These are phyloP conservation scores for Raddia distichophylla DNA, from an alignment of 176 grass and related monocot species.

Conservation along the genomic window DNA sequence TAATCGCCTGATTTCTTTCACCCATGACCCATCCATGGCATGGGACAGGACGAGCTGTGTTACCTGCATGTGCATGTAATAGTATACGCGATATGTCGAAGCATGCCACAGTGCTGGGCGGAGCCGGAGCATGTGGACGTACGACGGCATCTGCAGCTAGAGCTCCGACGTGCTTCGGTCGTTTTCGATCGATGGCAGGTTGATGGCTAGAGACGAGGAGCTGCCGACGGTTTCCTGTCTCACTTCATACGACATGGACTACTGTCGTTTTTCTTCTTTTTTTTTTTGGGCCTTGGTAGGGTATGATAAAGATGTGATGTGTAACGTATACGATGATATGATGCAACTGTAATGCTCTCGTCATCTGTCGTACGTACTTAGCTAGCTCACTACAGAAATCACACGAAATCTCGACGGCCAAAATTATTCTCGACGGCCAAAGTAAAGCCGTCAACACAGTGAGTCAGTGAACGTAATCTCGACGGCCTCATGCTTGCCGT, in stretches of 20 bases:
- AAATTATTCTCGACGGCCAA: too few species aligned
- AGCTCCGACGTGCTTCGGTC: slow-evolving; percentile 10
- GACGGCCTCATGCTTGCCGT: too few species aligned
- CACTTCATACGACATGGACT: slow-evolving; percentile 4
- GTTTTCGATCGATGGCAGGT: slow-evolving; percentile 1
- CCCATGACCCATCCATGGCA: background rate
- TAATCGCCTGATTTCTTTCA: slow-evolving; percentile 53
- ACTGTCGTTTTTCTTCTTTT: background rate
- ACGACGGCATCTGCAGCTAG: background rate
- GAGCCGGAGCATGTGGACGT: slow-evolving; percentile 19
- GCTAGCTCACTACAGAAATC: background rate
- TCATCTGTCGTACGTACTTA: slow-evolving; percentile 32
- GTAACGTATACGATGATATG: background rate
- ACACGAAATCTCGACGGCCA: too few species aligned
- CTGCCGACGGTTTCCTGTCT: background rate
- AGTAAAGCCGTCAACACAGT: too few species aligned
- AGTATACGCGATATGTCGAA: background rate
- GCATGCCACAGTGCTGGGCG: background rate
- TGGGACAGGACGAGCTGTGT: background rate
- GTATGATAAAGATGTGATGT: background rate
- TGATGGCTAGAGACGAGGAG: background rate
- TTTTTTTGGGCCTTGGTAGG: background rate
- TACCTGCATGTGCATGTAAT: too few species aligned
- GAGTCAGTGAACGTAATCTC: too few species aligned
- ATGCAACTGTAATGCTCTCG: slow-evolving; percentile 5